Percentiles rank a stretch among this genome's conserved stretches.
Conservation (phyloP, 2,329 filamentous ascomycete genomes). For the Aureobasidium sp. region DNA sequence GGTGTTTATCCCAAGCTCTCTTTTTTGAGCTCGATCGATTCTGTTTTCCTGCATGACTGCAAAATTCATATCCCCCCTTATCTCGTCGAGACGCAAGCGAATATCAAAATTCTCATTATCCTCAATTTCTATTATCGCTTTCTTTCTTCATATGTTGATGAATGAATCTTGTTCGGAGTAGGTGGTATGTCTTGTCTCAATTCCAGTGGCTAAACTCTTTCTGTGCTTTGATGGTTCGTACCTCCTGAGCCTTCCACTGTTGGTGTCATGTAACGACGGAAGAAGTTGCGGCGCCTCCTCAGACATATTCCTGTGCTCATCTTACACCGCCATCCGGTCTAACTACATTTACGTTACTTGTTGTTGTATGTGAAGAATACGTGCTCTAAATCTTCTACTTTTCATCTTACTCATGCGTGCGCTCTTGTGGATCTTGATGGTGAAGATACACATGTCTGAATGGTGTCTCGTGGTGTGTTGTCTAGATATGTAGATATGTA, state of each 20-base stretch:
- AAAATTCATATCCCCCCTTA: background rate
- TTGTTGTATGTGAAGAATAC: background rate
- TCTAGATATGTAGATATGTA: background rate
- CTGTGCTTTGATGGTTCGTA: background rate
- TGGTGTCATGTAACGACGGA: background rate
- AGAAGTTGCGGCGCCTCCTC: background rate
- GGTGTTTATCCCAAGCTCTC: background rate
- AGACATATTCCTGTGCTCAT: background rate
- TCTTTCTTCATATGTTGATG: background rate
- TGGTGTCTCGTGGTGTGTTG: background rate
- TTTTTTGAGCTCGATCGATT: background rate
- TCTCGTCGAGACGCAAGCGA: conserved; percentile 7
- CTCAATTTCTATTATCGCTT: background rate
- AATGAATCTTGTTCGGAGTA: background rate
- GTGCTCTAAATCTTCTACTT: background rate
- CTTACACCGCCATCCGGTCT: background rate
- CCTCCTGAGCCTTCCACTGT: background rate
- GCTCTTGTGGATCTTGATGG: background rate
- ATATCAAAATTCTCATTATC: background rate
- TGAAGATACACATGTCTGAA: background rate
- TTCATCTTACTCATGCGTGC: background rate
- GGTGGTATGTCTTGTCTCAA: background rate
- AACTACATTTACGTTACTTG: no score
- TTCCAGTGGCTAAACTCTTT: background rate
- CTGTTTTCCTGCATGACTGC: conserved; percentile 7